Base-by-base conservation (phyloP, 1,139 yeast genomes). In the Suhomyces ambrosiae region DNA sequence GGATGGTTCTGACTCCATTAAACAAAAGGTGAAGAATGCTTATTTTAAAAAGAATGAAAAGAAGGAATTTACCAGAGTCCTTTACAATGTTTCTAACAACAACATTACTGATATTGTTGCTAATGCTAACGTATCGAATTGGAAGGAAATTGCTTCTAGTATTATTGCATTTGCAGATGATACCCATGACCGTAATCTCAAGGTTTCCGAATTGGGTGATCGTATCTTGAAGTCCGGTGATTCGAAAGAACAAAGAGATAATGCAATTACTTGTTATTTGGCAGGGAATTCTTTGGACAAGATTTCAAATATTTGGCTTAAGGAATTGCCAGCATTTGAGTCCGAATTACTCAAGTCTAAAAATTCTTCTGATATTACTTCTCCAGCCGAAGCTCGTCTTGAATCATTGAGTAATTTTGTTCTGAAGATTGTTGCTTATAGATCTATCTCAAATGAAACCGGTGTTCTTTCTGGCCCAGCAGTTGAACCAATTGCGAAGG, bases 341-440 rank as follows among this genome's bases (percentile, higher is more conserved):
- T 52, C 63, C 8, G 66, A 68, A 40, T 67, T 79, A 41, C 64
- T 81, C 46, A 61, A 68, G 40, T 59, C 71, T 5, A 61, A 68
- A 17, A 61, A 67, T 23, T 52, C 55, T 12, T 48, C 53, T 1
- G 65, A 63, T 16, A 65, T 76, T 23, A 58, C 73, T 2, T 74
- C 88, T n/a, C 82, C 87, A 3, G 84, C 86, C 39, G 95, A 85
- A 47, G 96, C 96, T 14, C 89, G 90, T 56, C 81, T 85, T 49
- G 85, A 80, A 50, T 85, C 96, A 5, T 72, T 92, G 55, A 83
- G 85, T 42, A 82, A 79, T 52, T 85, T 89, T 58, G 86, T 88
- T 40, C 95, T 86, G 58, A 90, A 90, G 62, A 76, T 89, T 44
- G 79, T 89, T 23, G 81, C 86, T 16, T 86, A 84, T 60, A 78